Evolutionary conservation across 2,329 filamentous ascomycete genomes (phyloP).

Genomic region (Colletotrichum magnum): DNA sequence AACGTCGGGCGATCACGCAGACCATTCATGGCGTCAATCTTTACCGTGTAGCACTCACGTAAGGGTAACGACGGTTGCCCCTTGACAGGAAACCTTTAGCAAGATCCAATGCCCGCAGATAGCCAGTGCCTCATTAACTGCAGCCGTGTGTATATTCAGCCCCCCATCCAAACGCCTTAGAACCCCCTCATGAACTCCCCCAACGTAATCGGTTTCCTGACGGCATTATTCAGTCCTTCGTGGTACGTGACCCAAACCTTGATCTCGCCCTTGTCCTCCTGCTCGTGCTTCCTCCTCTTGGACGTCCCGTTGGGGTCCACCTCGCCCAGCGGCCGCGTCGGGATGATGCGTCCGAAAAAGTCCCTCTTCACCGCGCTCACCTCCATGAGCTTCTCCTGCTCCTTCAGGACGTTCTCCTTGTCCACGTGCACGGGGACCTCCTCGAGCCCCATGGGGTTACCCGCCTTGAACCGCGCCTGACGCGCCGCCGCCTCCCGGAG

Average conservation of each 20-base stretch:
- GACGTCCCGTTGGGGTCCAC: slow-evolving; percentile 55
- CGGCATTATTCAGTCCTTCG: slow-evolving; percentile 93
- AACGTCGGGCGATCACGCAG: slow-evolving; percentile 31
- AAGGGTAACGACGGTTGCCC: neutral
- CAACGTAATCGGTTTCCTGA: slow-evolving; percentile 87
- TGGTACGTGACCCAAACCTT: slow-evolving; percentile 91
- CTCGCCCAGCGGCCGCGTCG: slow-evolving; percentile 55
- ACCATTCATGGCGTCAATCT: neutral
- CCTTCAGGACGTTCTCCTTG: slow-evolving; percentile 55
- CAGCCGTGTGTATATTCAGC: slow-evolving; percentile 1
- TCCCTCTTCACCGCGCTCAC: slow-evolving; percentile 74
- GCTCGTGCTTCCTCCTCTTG: slow-evolving; percentile 45
- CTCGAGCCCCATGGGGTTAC: slow-evolving; percentile 45
- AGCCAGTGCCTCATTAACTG: neutral
- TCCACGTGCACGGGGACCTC: slow-evolving; percentile 49
- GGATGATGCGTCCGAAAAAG: slow-evolving; percentile 86
- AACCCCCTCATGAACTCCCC: slow-evolving; percentile 81
- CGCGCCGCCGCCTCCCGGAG: slow-evolving; percentile 76
- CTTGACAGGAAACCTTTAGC: neutral
- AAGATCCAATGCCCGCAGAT: neutral
- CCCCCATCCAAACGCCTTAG: slow-evolving; percentile 48
- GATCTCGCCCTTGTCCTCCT: slow-evolving; percentile 52
- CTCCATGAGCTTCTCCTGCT: slow-evolving; percentile 49
- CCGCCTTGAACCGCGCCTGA: slow-evolving; percentile 73
- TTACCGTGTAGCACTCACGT: neutral